phyloP scores from a whole-genome alignment of 208 protist species.

The Histomonas meleagridis region DNA sequence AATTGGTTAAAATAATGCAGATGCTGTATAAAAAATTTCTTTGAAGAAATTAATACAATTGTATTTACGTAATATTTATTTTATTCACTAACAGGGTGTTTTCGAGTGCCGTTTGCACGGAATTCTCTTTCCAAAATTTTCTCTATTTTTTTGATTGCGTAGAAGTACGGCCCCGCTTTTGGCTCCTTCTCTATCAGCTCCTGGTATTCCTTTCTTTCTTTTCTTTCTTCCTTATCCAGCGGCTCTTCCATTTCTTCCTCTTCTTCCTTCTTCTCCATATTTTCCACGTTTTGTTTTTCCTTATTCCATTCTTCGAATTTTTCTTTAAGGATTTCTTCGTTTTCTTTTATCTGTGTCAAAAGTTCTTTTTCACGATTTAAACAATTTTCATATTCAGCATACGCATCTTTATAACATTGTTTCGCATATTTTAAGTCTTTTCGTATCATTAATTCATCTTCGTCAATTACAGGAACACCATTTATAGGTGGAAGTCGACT shows the following conservation, averaged over 20 bases:
- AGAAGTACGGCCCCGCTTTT: background rate
- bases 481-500: conserved; percentile 7
- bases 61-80: no score
- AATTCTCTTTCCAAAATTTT: conserved; percentile 32
- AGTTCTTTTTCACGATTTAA: background rate
- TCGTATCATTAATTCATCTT: background rate
- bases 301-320: background rate
- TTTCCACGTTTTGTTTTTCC: background rate
- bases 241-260: conserved; percentile 21
- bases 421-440: background rate
- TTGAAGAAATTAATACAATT: no score
- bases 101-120: background rate
- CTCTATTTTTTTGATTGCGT: conserved; percentile 2
- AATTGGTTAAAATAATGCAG: no score
- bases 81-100: conserved; percentile 12
- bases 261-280: background rate
- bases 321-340: background rate
- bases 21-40: no score
- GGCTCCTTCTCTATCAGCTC: background rate
- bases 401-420: background rate
- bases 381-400: background rate
- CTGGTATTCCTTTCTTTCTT: background rate
- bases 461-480: background rate
- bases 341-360: background rate
- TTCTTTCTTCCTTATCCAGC: background rate